Percentiles rank a stretch among this genome's conserved stretches.
phyloP scores from a whole-genome alignment of 1,139 yeast species.

The Debaryomyces sp. region DNA sequence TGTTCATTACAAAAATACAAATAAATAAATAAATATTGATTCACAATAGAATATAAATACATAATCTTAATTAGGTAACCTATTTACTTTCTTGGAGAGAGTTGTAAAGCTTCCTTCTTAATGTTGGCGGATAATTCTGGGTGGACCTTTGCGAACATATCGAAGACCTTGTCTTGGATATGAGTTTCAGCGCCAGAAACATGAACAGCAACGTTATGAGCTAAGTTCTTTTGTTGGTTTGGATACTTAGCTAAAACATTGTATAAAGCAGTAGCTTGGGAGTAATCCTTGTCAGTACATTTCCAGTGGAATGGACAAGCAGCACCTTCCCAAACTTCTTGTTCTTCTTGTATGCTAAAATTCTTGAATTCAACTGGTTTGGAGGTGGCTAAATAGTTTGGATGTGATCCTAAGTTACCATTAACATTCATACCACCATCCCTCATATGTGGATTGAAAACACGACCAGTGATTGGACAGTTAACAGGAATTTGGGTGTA shows the following conservation, averaged over 20 bases:
- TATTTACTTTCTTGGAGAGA: conserved; percentile 53
- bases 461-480: conserved; percentile 56
- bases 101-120: conserved; percentile 61
- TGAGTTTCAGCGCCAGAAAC: conserved; percentile 68
- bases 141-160: conserved; percentile 74
- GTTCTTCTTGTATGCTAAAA: conserved; percentile 54
- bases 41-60: not conserved
- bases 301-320: conserved; percentile 91
- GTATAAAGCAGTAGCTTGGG: conserved; percentile 68
- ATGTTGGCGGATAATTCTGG: conserved; percentile 60
- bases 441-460: conserved; percentile 68
- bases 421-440: conserved; percentile 87
- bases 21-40: not conserved
- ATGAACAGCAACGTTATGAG: conserved; percentile 83
- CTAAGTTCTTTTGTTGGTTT: conserved; percentile 81
- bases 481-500: conserved; percentile 75
- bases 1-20: too few relatives aligned
- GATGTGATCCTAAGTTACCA: conserved; percentile 83
- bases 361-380: conserved; percentile 57
- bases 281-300: conserved; percentile 69
- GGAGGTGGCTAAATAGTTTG: conserved; percentile 71
- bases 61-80: not conserved
- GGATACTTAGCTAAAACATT: conserved; percentile 72
- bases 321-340: conserved; percentile 87
- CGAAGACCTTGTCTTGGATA: conserved; percentile 80